Conservation (phyloP, 495 filamentous ascomycete species). For the Xylaria scruposa region DNA sequence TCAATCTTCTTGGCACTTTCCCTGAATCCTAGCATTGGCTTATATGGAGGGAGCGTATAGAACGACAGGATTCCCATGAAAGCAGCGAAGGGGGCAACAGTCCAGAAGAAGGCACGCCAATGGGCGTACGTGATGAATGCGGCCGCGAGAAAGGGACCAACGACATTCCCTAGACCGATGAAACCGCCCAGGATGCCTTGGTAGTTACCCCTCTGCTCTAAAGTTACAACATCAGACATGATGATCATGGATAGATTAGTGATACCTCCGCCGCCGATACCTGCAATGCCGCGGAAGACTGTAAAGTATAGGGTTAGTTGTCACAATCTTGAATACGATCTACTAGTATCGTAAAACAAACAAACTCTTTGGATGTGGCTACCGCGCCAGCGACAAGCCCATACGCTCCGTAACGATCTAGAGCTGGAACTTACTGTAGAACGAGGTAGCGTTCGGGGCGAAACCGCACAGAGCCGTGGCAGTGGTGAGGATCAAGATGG, state of each 20-base stretch:
- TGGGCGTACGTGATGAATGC: constrained; percentile 58
- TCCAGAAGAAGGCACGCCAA: constrained; percentile 31
- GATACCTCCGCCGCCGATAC: constrained; percentile 74
- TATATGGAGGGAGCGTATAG: constrained; percentile 46
- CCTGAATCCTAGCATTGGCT: constrained; percentile 35
- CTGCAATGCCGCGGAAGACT: constrained; percentile 78
- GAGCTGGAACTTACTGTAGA: background rate
- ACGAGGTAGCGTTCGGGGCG: background rate
- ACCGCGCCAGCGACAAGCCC: background rate
- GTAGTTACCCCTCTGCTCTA: constrained; percentile 46
- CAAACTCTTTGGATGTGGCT: background rate
- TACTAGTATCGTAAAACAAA: background rate
- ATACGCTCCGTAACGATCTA: background rate
- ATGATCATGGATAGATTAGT: constrained; percentile 44
- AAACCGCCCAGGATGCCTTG: constrained; percentile 58
- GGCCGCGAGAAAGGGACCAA: constrained; percentile 76
- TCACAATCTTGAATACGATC: background rate
- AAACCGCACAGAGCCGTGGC: constrained; percentile 34
- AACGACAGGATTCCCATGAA: constrained; percentile 34
- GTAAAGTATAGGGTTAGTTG: constrained; percentile 25
- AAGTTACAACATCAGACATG: constrained; percentile 44
- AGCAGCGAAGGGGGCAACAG: constrained; percentile 27
- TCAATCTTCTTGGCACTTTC: constrained; percentile 62
- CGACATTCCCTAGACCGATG: constrained; percentile 69
- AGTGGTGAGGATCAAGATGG: constrained; percentile 39